Percentiles rank a stretch among this genome's conserved stretches.
These are phyloP conservation scores for Penicillium sp. DNA, from an alignment of 2,329 filamentous ascomycete genomes.

Conservation along the genomic window DNA sequence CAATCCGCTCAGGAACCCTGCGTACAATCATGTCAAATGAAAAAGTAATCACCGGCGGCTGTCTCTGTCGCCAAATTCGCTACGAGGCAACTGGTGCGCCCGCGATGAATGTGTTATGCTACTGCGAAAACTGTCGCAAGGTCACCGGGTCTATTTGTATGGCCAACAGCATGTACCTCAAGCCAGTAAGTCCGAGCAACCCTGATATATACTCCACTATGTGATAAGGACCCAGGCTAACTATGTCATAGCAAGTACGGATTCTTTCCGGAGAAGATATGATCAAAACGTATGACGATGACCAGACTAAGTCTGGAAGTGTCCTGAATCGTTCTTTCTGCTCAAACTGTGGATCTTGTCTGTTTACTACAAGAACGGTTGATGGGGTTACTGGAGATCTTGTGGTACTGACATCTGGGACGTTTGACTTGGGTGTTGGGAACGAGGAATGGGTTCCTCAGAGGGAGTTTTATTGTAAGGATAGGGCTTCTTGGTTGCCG, in stretches of 20 bases:
- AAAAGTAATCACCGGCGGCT: slow-evolving; percentile 13
- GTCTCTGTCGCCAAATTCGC: slow-evolving; percentile 21
- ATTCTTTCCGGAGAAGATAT: slow-evolving; percentile 10
- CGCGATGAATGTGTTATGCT: slow-evolving; percentile 16
- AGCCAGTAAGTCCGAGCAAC: slow-evolving; percentile 6
- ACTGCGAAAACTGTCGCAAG: slow-evolving; percentile 27
- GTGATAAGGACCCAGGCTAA: not conserved
- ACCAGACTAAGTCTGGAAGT: slow-evolving; percentile 4
- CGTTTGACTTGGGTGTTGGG: not conserved
- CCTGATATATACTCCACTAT: not conserved
- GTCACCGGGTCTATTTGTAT: slow-evolving; percentile 21
- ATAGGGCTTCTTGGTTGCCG: not conserved
- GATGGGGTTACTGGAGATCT: not conserved
- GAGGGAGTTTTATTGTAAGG: not conserved
- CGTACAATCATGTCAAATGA: not conserved
- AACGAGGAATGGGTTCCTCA: not conserved
- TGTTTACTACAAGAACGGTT: slow-evolving; percentile 2
- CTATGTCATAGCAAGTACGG: slow-evolving; percentile 9
- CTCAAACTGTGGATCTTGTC: slow-evolving; percentile 18
- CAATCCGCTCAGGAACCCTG: fast-evolving
- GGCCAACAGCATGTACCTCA: slow-evolving; percentile 20
- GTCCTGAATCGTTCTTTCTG: slow-evolving; percentile 20
- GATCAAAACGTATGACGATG: slow-evolving; percentile 17
- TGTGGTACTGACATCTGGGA: not conserved
- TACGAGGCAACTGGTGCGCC: slow-evolving; percentile 20